Conservation (phyloP, 1,284 basidiomycete genomes). For the Volvariella surrecta region DNA sequence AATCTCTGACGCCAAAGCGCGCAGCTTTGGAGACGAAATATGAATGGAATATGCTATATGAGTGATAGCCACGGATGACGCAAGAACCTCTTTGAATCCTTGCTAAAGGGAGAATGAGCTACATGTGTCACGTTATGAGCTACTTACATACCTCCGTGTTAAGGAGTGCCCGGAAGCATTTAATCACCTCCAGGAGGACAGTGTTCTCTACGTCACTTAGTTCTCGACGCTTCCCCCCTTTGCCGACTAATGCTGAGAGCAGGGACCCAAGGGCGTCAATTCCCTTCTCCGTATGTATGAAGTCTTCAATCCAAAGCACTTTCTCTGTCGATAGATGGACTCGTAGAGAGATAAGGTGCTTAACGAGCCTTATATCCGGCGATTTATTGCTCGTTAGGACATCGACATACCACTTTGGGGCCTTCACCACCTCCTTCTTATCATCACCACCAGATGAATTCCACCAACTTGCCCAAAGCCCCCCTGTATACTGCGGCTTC, state of each 20-base stretch:
- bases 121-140: too few relatives aligned
- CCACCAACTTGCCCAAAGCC: constrained; percentile 73
- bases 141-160: constrained; percentile 69
- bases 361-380: constrained; percentile 56
- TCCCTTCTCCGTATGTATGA: constrained; percentile 59
- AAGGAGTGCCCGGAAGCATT: constrained; percentile 74
- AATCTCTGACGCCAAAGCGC: constrained; percentile 68
- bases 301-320: constrained; percentile 72
- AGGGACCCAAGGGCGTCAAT: constrained; percentile 53
- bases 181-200: constrained; percentile 66
- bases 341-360: constrained; percentile 77
- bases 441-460: constrained; percentile 48
- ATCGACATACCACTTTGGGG: constrained; percentile 55
- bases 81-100: constrained; percentile 67
- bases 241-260: constrained; percentile 52
- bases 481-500: constrained; percentile 63
- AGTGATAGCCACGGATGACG: constrained; percentile 59
- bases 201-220: constrained; percentile 60
- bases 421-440: constrained; percentile 32
- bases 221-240: constrained; percentile 48
- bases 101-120: constrained; percentile 28
- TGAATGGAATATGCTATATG: constrained; percentile 71
- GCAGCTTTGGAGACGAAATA: constrained; percentile 59
- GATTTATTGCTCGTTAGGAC: constrained; percentile 43
- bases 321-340: constrained; percentile 82